Base-by-base conservation (phyloP, 1,139 yeast species). In the Starmera stellimalicola region DNA sequence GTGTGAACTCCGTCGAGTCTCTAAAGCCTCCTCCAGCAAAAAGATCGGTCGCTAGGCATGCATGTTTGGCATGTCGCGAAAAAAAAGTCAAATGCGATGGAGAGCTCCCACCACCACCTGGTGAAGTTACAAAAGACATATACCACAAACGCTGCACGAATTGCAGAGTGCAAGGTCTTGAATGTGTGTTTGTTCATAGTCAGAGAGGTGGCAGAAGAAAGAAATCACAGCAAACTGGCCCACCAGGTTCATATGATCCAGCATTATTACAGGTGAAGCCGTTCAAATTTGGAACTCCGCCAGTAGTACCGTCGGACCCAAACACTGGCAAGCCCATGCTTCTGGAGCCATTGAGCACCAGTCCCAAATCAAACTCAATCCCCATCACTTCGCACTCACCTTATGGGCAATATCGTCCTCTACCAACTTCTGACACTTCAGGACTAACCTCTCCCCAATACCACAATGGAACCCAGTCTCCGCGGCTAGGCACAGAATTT, bases 21-120 rank as follows among this genome's bases (percentile, higher is more conserved):
- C n/a, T n/a, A n/a, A n/a, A n/a, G n/a, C n/a, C n/a, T n/a, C n/a
- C 5, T 6, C 18, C 32, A 9, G 23, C 37, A 26, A 60, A 58
- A 34, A 52, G 70, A 22, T 51, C 62, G 3, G 81, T 74, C 6
- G 77, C 81, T 2, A 61, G 73, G 33, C 57, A 77, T 29, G 81
- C 82, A 0, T 75, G 82, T 48, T 56, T 75, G 14, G 63, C 73
- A 12, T 75, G 82, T 42, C 68, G 82, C 19, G 79, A 73, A 41
- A 73, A 73, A 57, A 75, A 75, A 45, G 65, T 74, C 42, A 73
- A 73, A 42, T 75, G 82, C 50, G 79, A 75, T 42, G 81, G 81
- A 7, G 77, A 71, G 41, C 48, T 60, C n/a, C 51, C 55, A 2
- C 35, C 42, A 4, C 39, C 31, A 34, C 49, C 47, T 30, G 57